Evolutionary conservation across 495 filamentous ascomycete genomes (phyloP), one percentile per base, ranked within the genome.

Genomic region (Aspergillus mulundensis): DNA sequence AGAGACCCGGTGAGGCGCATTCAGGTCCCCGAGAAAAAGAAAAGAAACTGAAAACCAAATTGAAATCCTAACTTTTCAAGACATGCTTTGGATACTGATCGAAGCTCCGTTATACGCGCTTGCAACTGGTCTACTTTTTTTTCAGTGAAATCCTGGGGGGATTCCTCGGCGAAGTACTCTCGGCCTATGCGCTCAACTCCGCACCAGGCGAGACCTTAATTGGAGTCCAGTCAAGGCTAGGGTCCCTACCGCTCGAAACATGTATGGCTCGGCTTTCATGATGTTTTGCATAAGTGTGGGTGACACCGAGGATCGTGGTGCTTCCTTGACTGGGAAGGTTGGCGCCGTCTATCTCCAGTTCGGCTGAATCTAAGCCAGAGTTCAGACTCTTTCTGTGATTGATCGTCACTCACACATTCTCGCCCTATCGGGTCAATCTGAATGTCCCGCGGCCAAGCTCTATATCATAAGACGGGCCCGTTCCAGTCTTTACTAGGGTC

Each of bases 281-380:
- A 64, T 64, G 61, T 64, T 42, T 45, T 64, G 58, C 61, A 64
- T 64, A 53, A 59, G 53, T 58, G 45, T 44, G 48, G 51, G 51
- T 46, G 50, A 36, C 25, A 45, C 16, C 20, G 32, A 44, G 18
- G 20, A 45, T 44, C 41, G 16, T 21, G 41, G 18, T 56, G 55
- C 46, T 56, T 64, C 40, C 51, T 3, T 20, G 14, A 21, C 46
- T 49, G 15, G 18, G 34, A 36, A 36, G 30, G 46, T 20, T 38
- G 46, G 46, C 34, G 46, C 21, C 11, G 30, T 36, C 46, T 50
- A 18, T 32, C 45, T 38, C 30, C n/a, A 23, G 39, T 25, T 45
- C 43, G 11, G 32, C 32, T 10, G 32, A 10, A 10, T 36, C 32
- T 3, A 40, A 40, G 38, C 32, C 32, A 36, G 32, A 36, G 32